Percentiles rank a stretch among this genome's conserved stretches.
Conservation (phyloP, 805 yeast genomes). For the Wickerhamomyces queroliae region DNA sequence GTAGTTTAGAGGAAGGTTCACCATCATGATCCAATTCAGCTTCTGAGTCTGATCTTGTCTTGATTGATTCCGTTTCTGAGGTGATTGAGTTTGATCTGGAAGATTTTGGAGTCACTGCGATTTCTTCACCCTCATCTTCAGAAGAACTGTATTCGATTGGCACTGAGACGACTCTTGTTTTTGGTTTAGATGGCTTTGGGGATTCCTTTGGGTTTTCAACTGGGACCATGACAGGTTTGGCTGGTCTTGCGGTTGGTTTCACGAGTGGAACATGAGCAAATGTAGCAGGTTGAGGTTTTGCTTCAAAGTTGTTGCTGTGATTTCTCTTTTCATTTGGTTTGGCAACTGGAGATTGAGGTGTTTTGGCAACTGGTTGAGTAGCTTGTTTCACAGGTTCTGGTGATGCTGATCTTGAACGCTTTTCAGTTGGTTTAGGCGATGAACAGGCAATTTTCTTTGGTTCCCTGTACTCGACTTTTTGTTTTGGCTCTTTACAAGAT, state of each 20-base stretch:
- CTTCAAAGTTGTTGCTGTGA: slow-evolving; percentile 10
- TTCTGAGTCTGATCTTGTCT: neutral
- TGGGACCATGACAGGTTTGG: too few relatives aligned
- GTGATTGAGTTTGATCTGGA: neutral
- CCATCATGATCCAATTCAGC: slow-evolving; percentile 1
- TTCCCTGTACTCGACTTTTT: too few relatives aligned
- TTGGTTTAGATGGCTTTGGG: neutral
- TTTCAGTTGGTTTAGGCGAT: neutral
- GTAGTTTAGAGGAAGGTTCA: slow-evolving; percentile 6
- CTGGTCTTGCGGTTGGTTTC: too few relatives aligned
- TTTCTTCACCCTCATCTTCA: neutral
- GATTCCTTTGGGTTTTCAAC: neutral
- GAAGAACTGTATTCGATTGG: slow-evolving; percentile 6
- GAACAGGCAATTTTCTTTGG: too few relatives aligned
- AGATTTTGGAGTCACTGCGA: neutral
- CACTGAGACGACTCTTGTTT: slow-evolving; percentile 7
- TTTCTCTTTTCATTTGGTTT: neutral
- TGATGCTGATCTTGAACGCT: neutral
- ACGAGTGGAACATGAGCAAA: neutral
- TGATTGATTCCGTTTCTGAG: neutral
- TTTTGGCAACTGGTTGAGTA: neutral
- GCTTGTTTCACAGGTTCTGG: neutral
- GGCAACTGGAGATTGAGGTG: neutral
- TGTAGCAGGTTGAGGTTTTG: neutral
- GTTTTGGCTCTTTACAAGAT: too few relatives aligned